Evolutionary conservation across 139 green algal species (phyloP).

Genomic region (Coccomyxa sp.): DNA sequence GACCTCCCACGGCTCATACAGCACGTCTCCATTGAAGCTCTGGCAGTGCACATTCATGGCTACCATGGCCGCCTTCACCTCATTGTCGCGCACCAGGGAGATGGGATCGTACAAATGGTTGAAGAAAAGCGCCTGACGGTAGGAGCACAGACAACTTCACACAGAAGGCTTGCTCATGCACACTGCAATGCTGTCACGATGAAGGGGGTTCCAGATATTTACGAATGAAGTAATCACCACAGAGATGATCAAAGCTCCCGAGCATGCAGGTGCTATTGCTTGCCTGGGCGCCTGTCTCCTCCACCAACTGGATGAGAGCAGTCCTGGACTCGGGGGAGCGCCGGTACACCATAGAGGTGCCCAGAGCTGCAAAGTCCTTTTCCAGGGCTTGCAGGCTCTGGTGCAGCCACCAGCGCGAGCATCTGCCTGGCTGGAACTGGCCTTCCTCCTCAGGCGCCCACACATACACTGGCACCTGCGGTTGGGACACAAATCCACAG

Average conservation of each 20-base stretch:
- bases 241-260: too few relatives aligned
- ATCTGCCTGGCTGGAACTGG: constrained; percentile 86
- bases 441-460: constrained; percentile 91
- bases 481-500: neutral
- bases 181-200: neutral
- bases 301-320: constrained; percentile 51
- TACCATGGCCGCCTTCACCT: constrained; percentile 67
- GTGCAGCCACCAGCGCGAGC: constrained; percentile 70
- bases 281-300: constrained; percentile 47
- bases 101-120: constrained; percentile 96
- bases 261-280: neutral
- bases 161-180: neutral
- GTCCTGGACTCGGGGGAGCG: constrained; percentile 42
- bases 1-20: constrained; percentile 91
- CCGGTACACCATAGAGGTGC: constrained; percentile 62
- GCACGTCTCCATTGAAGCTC: constrained; percentile 83
- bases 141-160: neutral
- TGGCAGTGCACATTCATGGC: constrained; percentile 40
- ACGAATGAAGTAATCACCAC: neutral
- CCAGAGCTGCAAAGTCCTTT: constrained; percentile 59
- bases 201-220: neutral
- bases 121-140: constrained; percentile 70
- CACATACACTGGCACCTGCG: constrained; percentile 80
- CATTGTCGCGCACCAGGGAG: constrained; percentile 82
- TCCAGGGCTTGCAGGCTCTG: constrained; percentile 46